Evolutionary conservation across 163 green algal genomes (phyloP).

Genomic region (Prototheca stagnorum): DNA sequence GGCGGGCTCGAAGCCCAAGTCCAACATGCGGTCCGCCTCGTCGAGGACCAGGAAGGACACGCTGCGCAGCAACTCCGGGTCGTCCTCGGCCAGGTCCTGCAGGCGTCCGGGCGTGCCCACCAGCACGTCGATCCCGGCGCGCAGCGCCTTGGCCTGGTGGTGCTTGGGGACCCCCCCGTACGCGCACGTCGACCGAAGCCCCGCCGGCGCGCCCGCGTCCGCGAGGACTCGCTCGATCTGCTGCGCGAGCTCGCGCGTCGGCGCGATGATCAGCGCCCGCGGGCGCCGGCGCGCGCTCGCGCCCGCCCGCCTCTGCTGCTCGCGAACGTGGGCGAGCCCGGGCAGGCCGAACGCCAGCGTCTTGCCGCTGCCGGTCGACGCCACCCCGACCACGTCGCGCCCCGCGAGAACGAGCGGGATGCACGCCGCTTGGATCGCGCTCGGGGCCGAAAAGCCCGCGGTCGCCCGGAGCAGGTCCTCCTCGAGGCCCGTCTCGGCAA

Average conservation of each 20-base stretch:
- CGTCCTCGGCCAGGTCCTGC: conserved; percentile 78
- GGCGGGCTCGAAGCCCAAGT: conserved; percentile 86
- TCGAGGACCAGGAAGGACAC: conserved; percentile 85
- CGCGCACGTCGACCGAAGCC: conserved; percentile 39
- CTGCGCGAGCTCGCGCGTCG: conserved; percentile 84
- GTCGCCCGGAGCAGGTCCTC: conserved; percentile 45
- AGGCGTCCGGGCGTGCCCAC: conserved; percentile 88
- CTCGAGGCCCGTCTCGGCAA: conserved; percentile 48
- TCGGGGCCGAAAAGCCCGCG: conserved; percentile 58
- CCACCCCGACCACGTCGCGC: conserved; percentile 57
- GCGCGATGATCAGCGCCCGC: conserved; percentile 62
- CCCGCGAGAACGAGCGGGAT: conserved; percentile 77
- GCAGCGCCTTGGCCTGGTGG: conserved; percentile 45
- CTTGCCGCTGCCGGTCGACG: conserved; percentile 63
- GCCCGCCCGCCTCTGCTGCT: conserved; percentile 23
- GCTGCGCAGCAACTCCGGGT: conserved; percentile 10
- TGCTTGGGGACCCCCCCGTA: conserved; percentile 84
- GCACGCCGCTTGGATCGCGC: conserved; percentile 78
- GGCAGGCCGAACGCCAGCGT: conserved; percentile 69
- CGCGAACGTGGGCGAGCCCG: conserved; percentile 46
- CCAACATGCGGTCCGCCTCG: conserved; percentile 92
- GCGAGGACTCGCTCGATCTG: conserved; percentile 75
- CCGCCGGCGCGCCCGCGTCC: conserved; percentile 46
- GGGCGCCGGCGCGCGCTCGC: conserved; percentile 7
- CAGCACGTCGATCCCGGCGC: conserved; percentile 40